phyloP scores from a whole-genome alignment of 345 rosid species.

The Eucalyptus dawsonii region DNA sequence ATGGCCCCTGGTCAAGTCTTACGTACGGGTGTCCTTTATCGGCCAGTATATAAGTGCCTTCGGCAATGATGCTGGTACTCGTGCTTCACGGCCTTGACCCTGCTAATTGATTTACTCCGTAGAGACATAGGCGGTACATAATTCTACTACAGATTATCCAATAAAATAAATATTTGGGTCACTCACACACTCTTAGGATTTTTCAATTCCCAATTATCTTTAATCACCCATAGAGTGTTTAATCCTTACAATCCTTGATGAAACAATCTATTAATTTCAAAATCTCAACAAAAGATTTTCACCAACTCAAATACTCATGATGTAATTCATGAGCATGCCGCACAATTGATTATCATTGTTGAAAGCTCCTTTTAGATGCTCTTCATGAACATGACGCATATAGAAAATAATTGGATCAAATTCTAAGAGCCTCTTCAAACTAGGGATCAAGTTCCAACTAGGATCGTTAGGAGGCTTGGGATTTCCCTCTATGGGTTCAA shows the following conservation, averaged over 20 bases:
- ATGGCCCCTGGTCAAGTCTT: background rate
- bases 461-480: background rate
- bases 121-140: background rate
- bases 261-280: background rate
- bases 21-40: background rate
- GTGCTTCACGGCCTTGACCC: background rate
- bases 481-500: background rate
- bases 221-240: background rate
- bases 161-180: background rate
- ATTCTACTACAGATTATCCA: too few relatives aligned
- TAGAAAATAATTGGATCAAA: background rate
- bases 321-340: fast-evolving
- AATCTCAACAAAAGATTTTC: background rate
- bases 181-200: too few relatives aligned
- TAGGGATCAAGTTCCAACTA: background rate
- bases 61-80: background rate
- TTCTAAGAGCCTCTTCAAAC: background rate
- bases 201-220: background rate
- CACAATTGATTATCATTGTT: background rate
- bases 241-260: background rate
- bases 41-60: background rate
- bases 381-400: background rate
- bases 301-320: fast-evolving
- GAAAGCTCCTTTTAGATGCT: background rate
- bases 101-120: background rate